A percentile compares a stretch with the other conserved stretches of the same genome.
These are phyloP conservation scores for Blastobotrys indianensis DNA, from an alignment of 1,139 yeast genomes.

Conservation along the genomic window DNA sequence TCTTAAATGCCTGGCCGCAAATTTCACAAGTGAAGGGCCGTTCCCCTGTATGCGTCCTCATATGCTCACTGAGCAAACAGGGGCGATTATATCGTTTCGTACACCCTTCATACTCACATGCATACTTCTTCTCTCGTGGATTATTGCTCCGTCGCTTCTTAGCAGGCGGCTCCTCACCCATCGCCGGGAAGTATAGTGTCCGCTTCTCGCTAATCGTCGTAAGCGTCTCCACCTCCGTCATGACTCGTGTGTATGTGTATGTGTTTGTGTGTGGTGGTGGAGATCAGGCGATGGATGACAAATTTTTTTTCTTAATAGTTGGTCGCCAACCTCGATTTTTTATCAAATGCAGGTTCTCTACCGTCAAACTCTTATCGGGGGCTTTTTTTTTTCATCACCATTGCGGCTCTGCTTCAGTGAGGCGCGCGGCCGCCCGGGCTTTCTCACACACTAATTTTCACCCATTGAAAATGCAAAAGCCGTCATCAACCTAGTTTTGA, in stretches of 20 bases:
- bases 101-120: constrained; percentile 62
- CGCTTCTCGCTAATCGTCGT: too few species aligned
- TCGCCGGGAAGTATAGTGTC: constrained; percentile 1
- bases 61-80: constrained; percentile 64
- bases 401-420: too few species aligned
- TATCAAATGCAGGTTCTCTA: too few species aligned
- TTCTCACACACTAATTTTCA: neutral
- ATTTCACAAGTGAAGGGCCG: constrained; percentile 66
- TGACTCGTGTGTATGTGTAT: too few species aligned
- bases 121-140: constrained; percentile 50
- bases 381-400: too few species aligned
- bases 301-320: too few species aligned
- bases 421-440: constrained; percentile 3
- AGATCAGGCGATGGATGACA: too few species aligned
- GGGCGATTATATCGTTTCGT: constrained; percentile 76
- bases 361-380: too few species aligned
- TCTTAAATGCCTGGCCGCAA: constrained; percentile 61
- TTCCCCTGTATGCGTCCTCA: constrained; percentile 67
- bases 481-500: neutral
- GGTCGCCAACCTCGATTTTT: too few species aligned
- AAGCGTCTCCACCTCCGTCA: too few species aligned
- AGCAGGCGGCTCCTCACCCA: constrained; percentile 16
- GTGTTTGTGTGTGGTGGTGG: too few species aligned
- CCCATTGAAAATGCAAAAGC: neutral
- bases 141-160: constrained; percentile 14